phyloP scores from a whole-genome alignment of 1,139 yeast species.

The Hansenula anomala region DNA sequence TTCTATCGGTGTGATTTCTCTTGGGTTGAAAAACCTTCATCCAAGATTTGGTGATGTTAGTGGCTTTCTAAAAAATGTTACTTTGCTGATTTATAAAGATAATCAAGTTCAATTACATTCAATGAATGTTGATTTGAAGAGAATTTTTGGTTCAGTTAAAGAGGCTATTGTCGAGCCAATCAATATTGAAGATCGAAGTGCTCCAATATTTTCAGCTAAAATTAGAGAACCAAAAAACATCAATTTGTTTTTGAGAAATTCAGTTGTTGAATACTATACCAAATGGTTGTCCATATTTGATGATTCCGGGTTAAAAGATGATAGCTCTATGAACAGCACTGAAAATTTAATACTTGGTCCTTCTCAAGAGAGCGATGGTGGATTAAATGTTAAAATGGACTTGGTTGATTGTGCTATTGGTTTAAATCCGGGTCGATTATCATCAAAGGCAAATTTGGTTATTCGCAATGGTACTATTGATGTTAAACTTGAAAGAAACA shows the following conservation, averaged over 20 bases:
- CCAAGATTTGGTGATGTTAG: conserved; percentile 43
- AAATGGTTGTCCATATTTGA: conserved; percentile 40
- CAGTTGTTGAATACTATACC: conserved; percentile 48
- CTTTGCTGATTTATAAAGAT: conserved; percentile 31
- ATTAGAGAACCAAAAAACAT: conserved; percentile 22
- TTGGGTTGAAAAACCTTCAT: conserved; percentile 27
- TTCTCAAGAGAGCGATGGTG: not conserved
- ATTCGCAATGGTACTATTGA: conserved; percentile 52
- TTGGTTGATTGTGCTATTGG: conserved; percentile 52
- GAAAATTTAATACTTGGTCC: not conserved
- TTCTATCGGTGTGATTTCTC: conserved; percentile 16
- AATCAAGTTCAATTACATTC: conserved; percentile 29
- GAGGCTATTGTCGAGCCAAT: conserved; percentile 31
- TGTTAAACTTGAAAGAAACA: conserved; percentile 31
- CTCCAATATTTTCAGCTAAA: conserved; percentile 31
- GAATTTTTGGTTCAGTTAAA: conserved; percentile 17
- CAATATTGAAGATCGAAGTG: conserved; percentile 25
- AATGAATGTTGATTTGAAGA: conserved; percentile 8
- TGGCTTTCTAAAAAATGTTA: conserved; percentile 23
- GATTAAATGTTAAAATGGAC: conserved; percentile 33
- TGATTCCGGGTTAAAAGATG: not conserved
- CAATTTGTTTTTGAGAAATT: conserved; percentile 40
- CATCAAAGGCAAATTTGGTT: conserved; percentile 46
- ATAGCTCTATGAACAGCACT: not conserved
- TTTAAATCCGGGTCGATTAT: conserved; percentile 52